Evolutionary conservation across 1,284 basidiomycete species (phyloP), one percentile per base, ranked within the genome.

Genomic region (Puccinia hordei): DNA sequence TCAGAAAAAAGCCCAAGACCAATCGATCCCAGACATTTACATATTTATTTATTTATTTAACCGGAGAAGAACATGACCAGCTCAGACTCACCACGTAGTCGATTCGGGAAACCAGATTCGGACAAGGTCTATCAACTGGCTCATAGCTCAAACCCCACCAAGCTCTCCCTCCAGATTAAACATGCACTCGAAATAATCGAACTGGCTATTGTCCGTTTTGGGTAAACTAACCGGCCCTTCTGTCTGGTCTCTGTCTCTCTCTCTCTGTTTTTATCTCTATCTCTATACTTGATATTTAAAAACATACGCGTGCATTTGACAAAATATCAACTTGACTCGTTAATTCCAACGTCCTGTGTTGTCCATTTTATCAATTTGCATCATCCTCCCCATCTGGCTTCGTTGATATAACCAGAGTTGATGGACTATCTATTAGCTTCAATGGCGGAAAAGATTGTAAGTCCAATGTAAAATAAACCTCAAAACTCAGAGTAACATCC

Each of bases 371-470:
- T 66, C 22, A 9, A 15, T 66, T 27, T 19, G n/a, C 38, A 9
- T 33, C 13, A 15, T 61, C 57, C 57, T 35, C 33, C n/a, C n/a
- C n/a, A n/a, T n/a, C n/a, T n/a, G n/a, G n/a, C n/a, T n/a, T n/a
- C n/a, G n/a, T n/a, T n/a, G n/a, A n/a, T 17, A 33, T 61, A 9
- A n/a, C 55, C 61, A 76, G 74, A 24, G 24, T 27, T 51, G 74
- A 66, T 46, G 74, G 61, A 76, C 87, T 94, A 19, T 92, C 92
- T 6, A 88, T 99, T 75, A 97, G 94, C 86, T 99, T 98, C 87
- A 99, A 99, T 83, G 96, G 96, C 15, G 96, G 96, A 63, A 99
- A 99, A 86, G 96, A 99, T 85, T 98, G 95, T 95, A 83, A 84
- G 92, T 88, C 35, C 38, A 41, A 66, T 2, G 5, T 15, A 15